Percentiles rank a stretch among this genome's conserved stretches.
Evolutionary conservation across 441 rosid species (phyloP).

Genomic region (Raphanus hybrid): DNA sequence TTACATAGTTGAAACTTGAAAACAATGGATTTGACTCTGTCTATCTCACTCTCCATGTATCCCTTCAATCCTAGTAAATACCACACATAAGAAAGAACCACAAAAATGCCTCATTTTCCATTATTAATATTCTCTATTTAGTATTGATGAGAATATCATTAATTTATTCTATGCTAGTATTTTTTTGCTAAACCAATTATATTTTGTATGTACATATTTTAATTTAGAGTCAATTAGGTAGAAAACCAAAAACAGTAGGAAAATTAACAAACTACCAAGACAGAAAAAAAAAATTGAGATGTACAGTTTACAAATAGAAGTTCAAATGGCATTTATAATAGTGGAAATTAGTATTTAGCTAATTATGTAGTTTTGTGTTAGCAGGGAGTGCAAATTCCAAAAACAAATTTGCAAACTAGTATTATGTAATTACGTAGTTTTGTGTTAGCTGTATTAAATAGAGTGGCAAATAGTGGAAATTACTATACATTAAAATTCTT

Average conservation of each 20-base stretch:
- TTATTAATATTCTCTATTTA: not conserved
- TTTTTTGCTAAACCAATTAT: not conserved
- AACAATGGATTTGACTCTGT: conserved; percentile 7
- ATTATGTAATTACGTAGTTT: no score
- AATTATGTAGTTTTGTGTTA: no score
- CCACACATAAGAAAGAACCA: conserved; percentile 2
- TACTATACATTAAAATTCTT: no score
- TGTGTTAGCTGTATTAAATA: no score
- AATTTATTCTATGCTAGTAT: not conserved
- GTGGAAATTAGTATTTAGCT: no score
- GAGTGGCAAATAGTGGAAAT: no score
- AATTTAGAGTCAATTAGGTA: not conserved
- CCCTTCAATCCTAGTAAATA: conserved; percentile 10
- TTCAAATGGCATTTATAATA: no score
- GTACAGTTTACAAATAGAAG: not conserved
- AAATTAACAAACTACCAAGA: not conserved
- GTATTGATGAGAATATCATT: not conserved
- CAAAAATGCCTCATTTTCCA: not conserved
- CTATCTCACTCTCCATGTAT: no score
- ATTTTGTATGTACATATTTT: not conserved
- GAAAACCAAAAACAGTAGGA: not conserved
- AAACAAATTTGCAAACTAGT: no score
- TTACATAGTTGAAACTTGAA: conserved; percentile 25
- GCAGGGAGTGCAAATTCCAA: no score
- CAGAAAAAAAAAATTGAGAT: no score